phyloP scores from a whole-genome alignment of 2,329 filamentous ascomycete genomes.

The Paraphaeosphaeria sporulosa region DNA sequence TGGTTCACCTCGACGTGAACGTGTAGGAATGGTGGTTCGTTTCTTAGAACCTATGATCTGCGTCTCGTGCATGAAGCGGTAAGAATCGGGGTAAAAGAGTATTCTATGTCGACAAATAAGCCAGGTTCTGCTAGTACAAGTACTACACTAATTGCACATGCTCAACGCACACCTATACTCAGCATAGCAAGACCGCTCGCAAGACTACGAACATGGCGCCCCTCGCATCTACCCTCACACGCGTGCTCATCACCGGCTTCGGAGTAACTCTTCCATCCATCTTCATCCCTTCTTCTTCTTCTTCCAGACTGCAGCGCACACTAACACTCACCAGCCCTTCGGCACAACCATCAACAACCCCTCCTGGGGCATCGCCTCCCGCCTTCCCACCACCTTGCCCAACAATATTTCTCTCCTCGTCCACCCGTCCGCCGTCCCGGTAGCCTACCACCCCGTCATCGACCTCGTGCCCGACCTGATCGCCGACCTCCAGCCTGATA shows the following conservation, averaged over 20 bases:
- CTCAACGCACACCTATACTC: too few relatives aligned
- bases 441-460: slow-evolving; percentile 73
- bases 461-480: slow-evolving; percentile 70
- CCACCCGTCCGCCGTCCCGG: slow-evolving; percentile 72
- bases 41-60: too few relatives aligned
- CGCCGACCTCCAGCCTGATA: slow-evolving; percentile 60
- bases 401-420: slow-evolving; percentile 64
- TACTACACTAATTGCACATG: too few relatives aligned
- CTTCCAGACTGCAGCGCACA: too few relatives aligned
- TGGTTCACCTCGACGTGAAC: too few relatives aligned
- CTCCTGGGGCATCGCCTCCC: slow-evolving; percentile 77
- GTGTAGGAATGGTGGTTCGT: too few relatives aligned
- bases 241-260: slow-evolving; percentile 56
- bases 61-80: too few relatives aligned
- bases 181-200: not conserved
- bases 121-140: too few relatives aligned
- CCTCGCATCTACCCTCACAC: slow-evolving; percentile 30
- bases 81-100: too few relatives aligned
- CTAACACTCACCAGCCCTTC: slow-evolving; percentile 68
- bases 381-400: slow-evolving; percentile 62
- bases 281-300: too few relatives aligned
- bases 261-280: slow-evolving; percentile 40
- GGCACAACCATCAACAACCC: slow-evolving; percentile 76
- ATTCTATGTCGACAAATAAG: too few relatives aligned
- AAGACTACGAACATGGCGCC: slow-evolving; percentile 21